Percentiles rank a stretch among this genome's conserved stretches.
phyloP scores from a whole-genome alignment of 73 alveolate genomes.

The Durusdinium trenchii region DNA sequence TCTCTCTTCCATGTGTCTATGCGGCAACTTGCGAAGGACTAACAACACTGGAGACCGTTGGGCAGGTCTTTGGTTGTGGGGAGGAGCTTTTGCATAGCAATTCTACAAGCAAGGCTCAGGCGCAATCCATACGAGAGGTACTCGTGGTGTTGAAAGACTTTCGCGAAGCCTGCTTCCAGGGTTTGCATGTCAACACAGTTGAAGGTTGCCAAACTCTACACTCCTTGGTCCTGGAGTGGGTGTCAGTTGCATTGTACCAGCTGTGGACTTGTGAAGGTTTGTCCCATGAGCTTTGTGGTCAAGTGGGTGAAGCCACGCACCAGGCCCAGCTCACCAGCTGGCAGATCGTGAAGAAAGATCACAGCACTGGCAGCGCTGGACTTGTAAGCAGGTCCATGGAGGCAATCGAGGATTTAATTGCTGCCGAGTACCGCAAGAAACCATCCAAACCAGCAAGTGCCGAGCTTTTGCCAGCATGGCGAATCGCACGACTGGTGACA shows the following conservation, averaged over 20 bases:
- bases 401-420: background rate
- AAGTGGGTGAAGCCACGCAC: background rate
- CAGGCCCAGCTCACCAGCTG: background rate
- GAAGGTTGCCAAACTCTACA: constrained; percentile 9
- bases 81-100: constrained; percentile 38
- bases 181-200: constrained; percentile 17
- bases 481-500: constrained; percentile 13
- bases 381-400: background rate
- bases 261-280: constrained; percentile 25
- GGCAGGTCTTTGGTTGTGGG: constrained; percentile 48
- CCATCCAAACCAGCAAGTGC: too few relatives aligned
- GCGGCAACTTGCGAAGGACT: constrained; percentile 14
- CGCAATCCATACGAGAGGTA: constrained; percentile 34
- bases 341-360: background rate
- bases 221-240: constrained; percentile 39
- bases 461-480: constrained; percentile 36
- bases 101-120: background rate
- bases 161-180: constrained; percentile 25
- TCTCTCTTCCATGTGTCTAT: background rate
- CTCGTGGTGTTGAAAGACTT: constrained; percentile 37
- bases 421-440: background rate
- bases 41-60: background rate
- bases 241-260: constrained; percentile 31
- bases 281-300: background rate
- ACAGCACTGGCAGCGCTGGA: background rate